Evolutionary conservation across 2,329 filamentous ascomycete genomes (phyloP).

Genomic region (Alternaria sp.): DNA sequence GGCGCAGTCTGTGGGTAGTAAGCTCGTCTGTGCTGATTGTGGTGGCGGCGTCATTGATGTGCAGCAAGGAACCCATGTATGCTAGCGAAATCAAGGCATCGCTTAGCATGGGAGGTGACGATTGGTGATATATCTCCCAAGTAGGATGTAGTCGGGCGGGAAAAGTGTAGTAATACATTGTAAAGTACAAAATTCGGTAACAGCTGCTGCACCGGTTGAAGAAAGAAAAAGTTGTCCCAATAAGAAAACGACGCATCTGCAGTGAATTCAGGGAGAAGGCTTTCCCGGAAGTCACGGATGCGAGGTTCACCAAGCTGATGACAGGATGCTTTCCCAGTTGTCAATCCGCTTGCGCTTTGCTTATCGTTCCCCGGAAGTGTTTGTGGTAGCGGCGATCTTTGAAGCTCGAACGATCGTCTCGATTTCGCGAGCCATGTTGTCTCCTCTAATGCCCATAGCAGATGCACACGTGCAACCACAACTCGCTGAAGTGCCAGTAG

Average conservation of each 20-base stretch:
- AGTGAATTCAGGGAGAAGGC: background rate
- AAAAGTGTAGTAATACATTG: background rate
- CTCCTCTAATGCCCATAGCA: background rate
- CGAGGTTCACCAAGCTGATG: background rate
- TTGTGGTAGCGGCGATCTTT: background rate
- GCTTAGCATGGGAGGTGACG: background rate
- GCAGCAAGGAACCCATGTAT: background rate
- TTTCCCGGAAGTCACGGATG: background rate
- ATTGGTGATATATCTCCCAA: background rate
- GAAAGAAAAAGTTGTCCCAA: background rate
- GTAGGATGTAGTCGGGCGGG: background rate
- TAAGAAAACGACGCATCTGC: background rate
- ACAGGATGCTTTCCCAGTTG: no score
- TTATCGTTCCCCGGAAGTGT: background rate
- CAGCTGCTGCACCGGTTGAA: background rate
- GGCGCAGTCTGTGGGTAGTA: background rate
- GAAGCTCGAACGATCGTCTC: background rate
- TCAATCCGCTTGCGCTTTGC: background rate
- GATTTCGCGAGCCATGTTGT: slow-evolving; percentile 3
- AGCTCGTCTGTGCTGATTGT: background rate
- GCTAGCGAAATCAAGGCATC: background rate
- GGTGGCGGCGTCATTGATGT: background rate
- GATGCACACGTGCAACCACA: slow-evolving; percentile 8
- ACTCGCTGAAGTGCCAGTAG: slow-evolving; percentile 6
- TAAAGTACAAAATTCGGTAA: background rate